These are phyloP conservation scores for Escovopsis sp. DNA, from an alignment of 2,329 filamentous ascomycete genomes.

Conservation along the genomic window DNA sequence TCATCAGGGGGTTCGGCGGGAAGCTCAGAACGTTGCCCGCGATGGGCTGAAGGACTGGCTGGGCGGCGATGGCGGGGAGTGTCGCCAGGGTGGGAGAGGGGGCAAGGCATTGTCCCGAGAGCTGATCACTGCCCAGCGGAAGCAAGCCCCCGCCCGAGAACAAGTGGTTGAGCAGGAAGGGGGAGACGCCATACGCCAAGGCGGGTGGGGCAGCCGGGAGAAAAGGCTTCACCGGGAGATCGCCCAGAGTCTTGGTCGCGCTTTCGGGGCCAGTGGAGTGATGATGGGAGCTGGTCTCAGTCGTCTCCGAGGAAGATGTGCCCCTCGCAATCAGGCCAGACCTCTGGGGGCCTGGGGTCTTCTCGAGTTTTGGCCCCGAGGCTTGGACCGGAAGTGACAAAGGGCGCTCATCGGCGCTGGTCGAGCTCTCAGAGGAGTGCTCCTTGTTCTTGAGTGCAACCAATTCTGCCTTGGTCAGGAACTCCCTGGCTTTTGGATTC, in stretches of 20 bases:
- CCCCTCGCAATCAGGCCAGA: background rate
- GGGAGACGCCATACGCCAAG: background rate
- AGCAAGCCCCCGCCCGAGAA: background rate
- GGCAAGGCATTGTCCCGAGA: background rate
- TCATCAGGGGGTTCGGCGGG: background rate
- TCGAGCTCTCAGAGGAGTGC: background rate
- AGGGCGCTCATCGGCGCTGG: background rate
- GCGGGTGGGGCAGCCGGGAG: background rate
- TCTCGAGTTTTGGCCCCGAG: background rate
- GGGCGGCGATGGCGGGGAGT: background rate
- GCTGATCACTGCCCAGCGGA: background rate
- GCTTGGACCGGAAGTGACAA: background rate
- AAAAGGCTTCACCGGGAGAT: background rate
- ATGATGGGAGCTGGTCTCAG: too few relatives aligned
- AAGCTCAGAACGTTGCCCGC: conserved; percentile 1
- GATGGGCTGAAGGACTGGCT: conserved; percentile 1
- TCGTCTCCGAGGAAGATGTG: background rate
- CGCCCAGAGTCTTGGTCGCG: too few relatives aligned
- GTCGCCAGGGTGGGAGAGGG: background rate
- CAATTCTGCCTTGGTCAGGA: conserved; percentile 14
- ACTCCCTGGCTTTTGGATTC: conserved; percentile 21
- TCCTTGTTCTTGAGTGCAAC: background rate
- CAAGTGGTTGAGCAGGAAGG: background rate
- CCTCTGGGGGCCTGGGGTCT: background rate
- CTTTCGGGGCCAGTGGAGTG: too few relatives aligned